These are phyloP conservation scores for Colletotrichum sidae DNA, from an alignment of 2,329 filamentous ascomycete genomes.

Conservation along the genomic window DNA sequence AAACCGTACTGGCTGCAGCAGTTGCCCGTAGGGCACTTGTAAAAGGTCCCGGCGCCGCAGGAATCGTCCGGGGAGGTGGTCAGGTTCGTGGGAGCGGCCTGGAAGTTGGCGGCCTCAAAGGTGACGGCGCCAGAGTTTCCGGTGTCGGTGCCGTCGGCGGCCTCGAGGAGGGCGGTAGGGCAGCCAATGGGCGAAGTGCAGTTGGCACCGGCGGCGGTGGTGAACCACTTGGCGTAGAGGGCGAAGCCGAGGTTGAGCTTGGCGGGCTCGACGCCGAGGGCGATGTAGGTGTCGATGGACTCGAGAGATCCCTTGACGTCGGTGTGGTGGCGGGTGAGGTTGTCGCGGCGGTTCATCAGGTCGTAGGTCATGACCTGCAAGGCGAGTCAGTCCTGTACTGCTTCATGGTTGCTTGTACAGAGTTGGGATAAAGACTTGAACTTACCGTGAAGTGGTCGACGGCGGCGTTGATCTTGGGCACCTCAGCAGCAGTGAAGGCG, in stretches of 20 bases:
- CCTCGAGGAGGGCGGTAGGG: slow-evolving; percentile 68
- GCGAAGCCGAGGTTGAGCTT: slow-evolving; percentile 76
- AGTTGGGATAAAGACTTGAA: neutral
- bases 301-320: slow-evolving; percentile 66
- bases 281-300: slow-evolving; percentile 69
- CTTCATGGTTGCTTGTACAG: rapidly evolving
- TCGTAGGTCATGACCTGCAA: slow-evolving; percentile 75
- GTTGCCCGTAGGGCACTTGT: slow-evolving; percentile 26
- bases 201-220: slow-evolving; percentile 57
- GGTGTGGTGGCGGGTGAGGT: slow-evolving; percentile 72
- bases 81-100: slow-evolving; percentile 25
- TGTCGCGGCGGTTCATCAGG: slow-evolving; percentile 79
- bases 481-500: slow-evolving; percentile 68
- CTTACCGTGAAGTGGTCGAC: slow-evolving; percentile 73
- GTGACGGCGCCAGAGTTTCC: slow-evolving; percentile 58
- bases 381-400: neutral
- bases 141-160: slow-evolving; percentile 68
- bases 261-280: slow-evolving; percentile 63
- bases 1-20: slow-evolving; percentile 35
- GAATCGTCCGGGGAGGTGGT: slow-evolving; percentile 21
- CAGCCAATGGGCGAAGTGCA: slow-evolving; percentile 68
- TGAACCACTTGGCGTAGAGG: slow-evolving; percentile 78
- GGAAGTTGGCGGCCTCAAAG: slow-evolving; percentile 50
- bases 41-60: slow-evolving; percentile 30
- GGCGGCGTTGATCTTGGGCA: slow-evolving; percentile 67